These are phyloP conservation scores for Suillus plorans DNA, from an alignment of 768 basidiomycete genomes.

Conservation along the genomic window DNA sequence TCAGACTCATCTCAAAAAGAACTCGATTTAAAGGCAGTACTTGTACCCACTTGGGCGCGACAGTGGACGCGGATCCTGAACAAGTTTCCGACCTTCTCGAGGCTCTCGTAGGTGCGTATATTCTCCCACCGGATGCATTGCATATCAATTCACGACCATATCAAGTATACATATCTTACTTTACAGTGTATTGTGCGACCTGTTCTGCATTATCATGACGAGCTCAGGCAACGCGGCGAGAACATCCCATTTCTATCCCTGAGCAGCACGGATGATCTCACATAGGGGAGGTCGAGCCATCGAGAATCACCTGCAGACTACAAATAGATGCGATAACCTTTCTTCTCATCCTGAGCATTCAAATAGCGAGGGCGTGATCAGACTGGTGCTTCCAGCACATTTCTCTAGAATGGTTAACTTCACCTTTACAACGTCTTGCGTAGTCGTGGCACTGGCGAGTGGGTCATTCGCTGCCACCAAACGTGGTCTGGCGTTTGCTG, in stretches of 20 bases:
- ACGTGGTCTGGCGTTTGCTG: slow-evolving; percentile 11
- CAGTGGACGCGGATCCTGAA: background rate
- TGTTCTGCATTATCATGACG: background rate
- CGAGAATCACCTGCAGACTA: background rate
- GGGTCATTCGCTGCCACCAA: slow-evolving; percentile 5
- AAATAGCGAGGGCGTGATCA: slow-evolving; percentile 2
- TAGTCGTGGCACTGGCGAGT: slow-evolving; percentile 7
- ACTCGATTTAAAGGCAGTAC: background rate
- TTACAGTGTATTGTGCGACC: background rate
- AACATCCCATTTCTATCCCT: background rate
- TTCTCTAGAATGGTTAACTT: slow-evolving; percentile 1
- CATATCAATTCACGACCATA: background rate
- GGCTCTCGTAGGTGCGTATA: background rate
- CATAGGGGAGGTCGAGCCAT: background rate
- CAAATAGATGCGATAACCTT: background rate
- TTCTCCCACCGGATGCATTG: background rate
- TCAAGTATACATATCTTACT: background rate
- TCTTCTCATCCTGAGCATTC: background rate
- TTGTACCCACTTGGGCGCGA: background rate
- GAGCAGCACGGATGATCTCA: background rate
- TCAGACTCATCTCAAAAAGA: background rate
- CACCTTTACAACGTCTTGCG: background rate
- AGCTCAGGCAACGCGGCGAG: background rate
- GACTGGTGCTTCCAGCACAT: background rate
- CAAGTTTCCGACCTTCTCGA: background rate